Evolutionary conservation across 805 yeast species (phyloP).

Genomic region (Cyberlindnera suaveolens): DNA sequence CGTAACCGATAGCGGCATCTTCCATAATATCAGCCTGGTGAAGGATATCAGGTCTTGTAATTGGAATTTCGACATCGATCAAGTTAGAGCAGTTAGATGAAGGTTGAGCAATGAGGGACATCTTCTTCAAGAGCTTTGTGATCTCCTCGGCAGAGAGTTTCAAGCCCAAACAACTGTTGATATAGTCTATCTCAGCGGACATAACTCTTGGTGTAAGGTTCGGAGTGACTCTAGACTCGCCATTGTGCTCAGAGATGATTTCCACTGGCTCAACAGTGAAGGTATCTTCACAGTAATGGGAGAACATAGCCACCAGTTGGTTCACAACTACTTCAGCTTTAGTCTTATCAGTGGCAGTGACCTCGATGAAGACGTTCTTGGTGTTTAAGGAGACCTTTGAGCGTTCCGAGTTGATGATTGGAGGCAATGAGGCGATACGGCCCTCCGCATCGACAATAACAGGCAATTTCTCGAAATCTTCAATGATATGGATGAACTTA

Average conservation of each 20-base stretch:
- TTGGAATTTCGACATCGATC: constrained; percentile 58
- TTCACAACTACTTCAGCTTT: constrained; percentile 90
- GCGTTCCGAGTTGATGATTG: constrained; percentile 89
- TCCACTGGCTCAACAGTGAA: constrained; percentile 89
- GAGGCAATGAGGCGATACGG: constrained; percentile 88
- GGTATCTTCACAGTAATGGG: constrained; percentile 74
- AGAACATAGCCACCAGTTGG: constrained; percentile 92
- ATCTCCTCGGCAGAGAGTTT: constrained; percentile 64
- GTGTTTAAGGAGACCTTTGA: constrained; percentile 85
- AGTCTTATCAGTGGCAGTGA: constrained; percentile 92
- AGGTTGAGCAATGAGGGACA: constrained; percentile 69
- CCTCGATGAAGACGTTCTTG: constrained; percentile 82
- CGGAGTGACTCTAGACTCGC: constrained; percentile 72
- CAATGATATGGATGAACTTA: constrained; percentile 81
- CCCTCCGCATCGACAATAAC: constrained; percentile 75
- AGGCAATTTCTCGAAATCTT: constrained; percentile 85
- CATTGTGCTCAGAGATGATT: constrained; percentile 75
- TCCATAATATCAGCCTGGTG: constrained; percentile 99
- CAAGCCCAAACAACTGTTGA: constrained; percentile 91
- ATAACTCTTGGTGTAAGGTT: constrained; percentile 58
- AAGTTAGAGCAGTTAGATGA: constrained; percentile 38
- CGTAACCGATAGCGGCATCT: constrained; percentile 95
- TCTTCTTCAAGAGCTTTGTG: constrained; percentile 59
- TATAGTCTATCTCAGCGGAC: constrained; percentile 73
- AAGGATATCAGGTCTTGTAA: constrained; percentile 91